Evolutionary conservation across 192 early-diverging fungal genomes (phyloP), one percentile per base, ranked within the genome.

Genomic region (Pilaira anomala): DNA sequence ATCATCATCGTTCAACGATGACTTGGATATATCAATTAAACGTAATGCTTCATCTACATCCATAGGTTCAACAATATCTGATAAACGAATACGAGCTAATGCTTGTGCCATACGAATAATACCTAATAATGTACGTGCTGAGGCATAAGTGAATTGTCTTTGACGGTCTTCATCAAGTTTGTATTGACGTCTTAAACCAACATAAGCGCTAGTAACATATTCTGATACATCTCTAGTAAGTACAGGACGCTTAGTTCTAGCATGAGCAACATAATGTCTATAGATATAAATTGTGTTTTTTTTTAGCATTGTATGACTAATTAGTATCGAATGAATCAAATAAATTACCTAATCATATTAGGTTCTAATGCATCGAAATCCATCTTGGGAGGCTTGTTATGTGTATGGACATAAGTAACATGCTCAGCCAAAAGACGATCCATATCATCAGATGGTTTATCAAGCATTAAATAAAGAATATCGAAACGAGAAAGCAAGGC

Each of bases 101-200:
- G 93, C 95, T 66, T 98, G 93, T 16, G 92, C 72, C 71, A 97
- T 80, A 61, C 96, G 90, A 69, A 98, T 94, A 91, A 99, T 97
- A 39, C 77, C 74, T 18, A 99, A 73, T 49, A 99, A 76, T 8
- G 93, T 93, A 77, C 97, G 84, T 7, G 91, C 89, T 56, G 79
- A 86, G 0, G 88, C 88, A 80, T 93, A 91, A 48, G 90, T 87
- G 53, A 89, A 85, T 62, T 92, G 86, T 40, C 80, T 74, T 25
- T 81, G 76, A 14, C 63, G 56, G 26, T 74, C 78, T 21, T 77
- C 69, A 36, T 79, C 75, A 9, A 69, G 61, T 56, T 81, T 80
- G 71, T 88, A 83, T 41, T 88, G 74, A 52, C 85, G 80, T 0
- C 97, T 81, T 70, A 97, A 74, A 16, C 84, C 80, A 18, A 96